A percentile compares a stretch with the other conserved stretches of the same genome.
Evolutionary conservation across 2,329 filamentous ascomycete genomes (phyloP).

Genomic region (Xylariaceae sp.): DNA sequence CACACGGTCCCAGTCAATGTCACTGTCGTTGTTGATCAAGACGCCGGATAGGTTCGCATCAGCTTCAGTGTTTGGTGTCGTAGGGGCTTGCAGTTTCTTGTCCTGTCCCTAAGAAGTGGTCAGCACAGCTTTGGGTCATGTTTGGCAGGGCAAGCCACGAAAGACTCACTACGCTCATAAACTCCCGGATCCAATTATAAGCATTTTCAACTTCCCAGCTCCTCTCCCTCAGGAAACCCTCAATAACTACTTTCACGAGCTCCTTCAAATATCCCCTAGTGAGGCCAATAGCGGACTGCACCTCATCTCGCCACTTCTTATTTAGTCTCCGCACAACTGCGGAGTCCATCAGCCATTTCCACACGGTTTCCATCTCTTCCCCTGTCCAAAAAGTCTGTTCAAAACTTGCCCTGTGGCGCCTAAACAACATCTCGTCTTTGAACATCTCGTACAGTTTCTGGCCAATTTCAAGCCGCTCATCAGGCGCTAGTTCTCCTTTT

Average conservation of each 20-base stretch:
- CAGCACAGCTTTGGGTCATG: no score
- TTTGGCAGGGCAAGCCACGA: no score
- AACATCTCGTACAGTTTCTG: conserved; percentile 32
- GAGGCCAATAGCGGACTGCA: conserved; percentile 24
- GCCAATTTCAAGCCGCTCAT: conserved; percentile 30
- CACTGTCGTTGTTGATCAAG: no score
- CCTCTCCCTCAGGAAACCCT: conserved; percentile 19
- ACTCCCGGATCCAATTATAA: conserved; percentile 15
- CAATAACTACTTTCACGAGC: conserved; percentile 19
- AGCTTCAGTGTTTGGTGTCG: no score
- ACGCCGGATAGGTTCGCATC: no score
- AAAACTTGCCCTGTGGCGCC: conserved; percentile 26
- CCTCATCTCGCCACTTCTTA: conserved; percentile 28
- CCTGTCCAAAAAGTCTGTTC: conserved; percentile 21
- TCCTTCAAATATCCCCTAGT: conserved; percentile 24
- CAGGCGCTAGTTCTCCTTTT: conserved; percentile 20
- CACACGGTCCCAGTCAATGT: conserved; percentile 24
- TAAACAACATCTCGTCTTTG: conserved; percentile 19
- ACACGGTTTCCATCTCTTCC: conserved; percentile 26
- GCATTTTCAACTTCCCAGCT: conserved; percentile 8
- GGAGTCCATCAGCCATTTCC: conserved; percentile 32
- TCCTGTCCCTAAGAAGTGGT: no score
- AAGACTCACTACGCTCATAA: conserved; percentile 17
- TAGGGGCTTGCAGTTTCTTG: no score
- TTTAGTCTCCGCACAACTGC: conserved; percentile 28